Evolutionary conservation across 2,329 filamentous ascomycete species (phyloP).

Genomic region (Phaeosphaeria sp.): DNA sequence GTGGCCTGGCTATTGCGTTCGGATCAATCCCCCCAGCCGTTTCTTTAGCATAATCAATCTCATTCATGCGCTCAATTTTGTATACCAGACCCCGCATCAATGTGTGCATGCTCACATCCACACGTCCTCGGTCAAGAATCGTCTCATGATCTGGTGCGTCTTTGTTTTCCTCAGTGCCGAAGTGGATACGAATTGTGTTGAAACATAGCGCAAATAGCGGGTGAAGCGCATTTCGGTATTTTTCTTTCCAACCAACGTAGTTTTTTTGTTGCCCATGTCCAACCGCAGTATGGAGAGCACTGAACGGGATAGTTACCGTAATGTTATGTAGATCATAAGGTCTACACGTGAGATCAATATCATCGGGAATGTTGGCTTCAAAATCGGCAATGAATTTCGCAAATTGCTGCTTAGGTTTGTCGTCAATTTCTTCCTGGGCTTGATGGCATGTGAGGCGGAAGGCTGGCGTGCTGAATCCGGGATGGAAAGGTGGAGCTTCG

Average conservation of each 20-base stretch:
- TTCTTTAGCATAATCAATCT: neutral
- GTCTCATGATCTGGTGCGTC: neutral
- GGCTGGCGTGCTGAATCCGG: neutral
- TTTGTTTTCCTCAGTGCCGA: neutral
- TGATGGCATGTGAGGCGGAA: constrained; percentile 4
- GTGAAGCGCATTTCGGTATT: neutral
- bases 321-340: neutral
- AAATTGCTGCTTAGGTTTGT: neutral
- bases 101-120: constrained; percentile 5
- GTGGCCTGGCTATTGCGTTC: neutral
- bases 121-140: neutral
- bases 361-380: too few relatives aligned
- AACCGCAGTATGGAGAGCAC: neutral
- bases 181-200: neutral
- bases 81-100: neutral
- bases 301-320: neutral
- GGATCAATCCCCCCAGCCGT: neutral
- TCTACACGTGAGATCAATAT: neutral
- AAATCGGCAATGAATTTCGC: neutral
- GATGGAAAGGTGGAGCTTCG: constrained; percentile 1
- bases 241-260: neutral
- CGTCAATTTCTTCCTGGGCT: neutral
- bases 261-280: neutral
- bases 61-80: constrained; percentile 3
- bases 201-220: constrained; percentile 1